These are phyloP conservation scores for Plasmodium inui DNA, from an alignment of 169 alveolate species.

Conservation along the genomic window DNA sequence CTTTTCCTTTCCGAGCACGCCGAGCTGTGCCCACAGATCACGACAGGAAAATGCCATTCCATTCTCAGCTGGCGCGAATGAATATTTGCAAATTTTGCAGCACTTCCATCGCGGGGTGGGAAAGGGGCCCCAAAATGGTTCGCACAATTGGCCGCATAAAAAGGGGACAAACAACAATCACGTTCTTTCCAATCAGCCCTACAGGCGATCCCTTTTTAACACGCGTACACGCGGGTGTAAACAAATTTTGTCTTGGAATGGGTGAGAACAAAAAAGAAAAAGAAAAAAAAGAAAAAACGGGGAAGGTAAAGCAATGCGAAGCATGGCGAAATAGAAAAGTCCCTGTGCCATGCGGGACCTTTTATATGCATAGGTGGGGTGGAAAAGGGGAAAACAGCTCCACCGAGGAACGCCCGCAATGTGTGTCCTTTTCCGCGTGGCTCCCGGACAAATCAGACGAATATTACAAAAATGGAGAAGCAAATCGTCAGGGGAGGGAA, in stretches of 20 bases:
- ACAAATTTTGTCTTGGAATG: not conserved
- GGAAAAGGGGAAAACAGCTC: not conserved
- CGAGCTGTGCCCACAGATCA: not conserved
- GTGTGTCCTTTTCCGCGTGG: not conserved
- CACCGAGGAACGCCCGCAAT: not conserved
- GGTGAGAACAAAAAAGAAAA: not conserved
- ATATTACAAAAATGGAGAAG: not conserved
- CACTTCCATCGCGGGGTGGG: not conserved
- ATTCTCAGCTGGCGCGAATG: not conserved
- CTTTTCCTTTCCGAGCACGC: not conserved
- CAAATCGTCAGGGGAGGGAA: not conserved
- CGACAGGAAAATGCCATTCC: not conserved
- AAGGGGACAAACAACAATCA: not conserved
- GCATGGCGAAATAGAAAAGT: not conserved
- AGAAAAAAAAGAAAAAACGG: not conserved
- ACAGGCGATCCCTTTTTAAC: not conserved
- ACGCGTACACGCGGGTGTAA: not conserved
- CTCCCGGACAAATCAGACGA: not conserved
- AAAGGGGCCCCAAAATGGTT: not conserved
- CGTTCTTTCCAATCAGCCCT: not conserved
- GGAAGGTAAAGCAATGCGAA: not conserved
- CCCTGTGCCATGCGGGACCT: not conserved
- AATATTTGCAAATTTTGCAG: not conserved
- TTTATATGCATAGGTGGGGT: not conserved
- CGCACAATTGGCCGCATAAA: not conserved